Conservation (phyloP, 2,329 filamentous ascomycete genomes). For the Coniella lustricola region DNA sequence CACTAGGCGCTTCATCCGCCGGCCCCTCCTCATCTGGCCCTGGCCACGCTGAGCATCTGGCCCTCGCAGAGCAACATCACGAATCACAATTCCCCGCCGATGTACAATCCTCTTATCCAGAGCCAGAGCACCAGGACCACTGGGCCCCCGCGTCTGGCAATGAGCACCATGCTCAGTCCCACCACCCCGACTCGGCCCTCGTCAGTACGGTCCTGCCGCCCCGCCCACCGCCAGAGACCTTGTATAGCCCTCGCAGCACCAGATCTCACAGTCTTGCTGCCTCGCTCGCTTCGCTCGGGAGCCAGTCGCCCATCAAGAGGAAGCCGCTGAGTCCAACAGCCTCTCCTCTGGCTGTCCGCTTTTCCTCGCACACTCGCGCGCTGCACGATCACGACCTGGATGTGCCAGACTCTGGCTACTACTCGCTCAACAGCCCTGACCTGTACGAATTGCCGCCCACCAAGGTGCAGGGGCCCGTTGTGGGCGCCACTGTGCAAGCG, state of each 20-base stretch:
- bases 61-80: not conserved
- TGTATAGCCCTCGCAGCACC: conserved; percentile 24
- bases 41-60: not conserved
- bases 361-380: conserved; percentile 32
- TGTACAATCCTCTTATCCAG: not conserved
- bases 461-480: conserved; percentile 28
- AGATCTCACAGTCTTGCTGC: conserved; percentile 26
- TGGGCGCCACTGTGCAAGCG: conserved; percentile 12
- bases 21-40: conserved; percentile 8
- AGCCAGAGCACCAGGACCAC: not conserved
- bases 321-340: conserved; percentile 54
- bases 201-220: conserved; percentile 2
- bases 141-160: not conserved
- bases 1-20: conserved; percentile 15
- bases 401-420: conserved; percentile 47
- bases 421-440: conserved; percentile 53
- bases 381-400: conserved; percentile 34
- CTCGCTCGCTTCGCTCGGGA: conserved; percentile 21
- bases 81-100: conserved; percentile 1
- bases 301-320: conserved; percentile 40
- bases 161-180: conserved; percentile 1
- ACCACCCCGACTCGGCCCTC: conserved; percentile 6
- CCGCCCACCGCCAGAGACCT: conserved; percentile 10
- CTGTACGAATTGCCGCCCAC: conserved; percentile 43
- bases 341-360: conserved; percentile 43